Evolutionary conservation across 2,329 filamentous ascomycete species (phyloP).

Genomic region (Alternaria gansuensis): DNA sequence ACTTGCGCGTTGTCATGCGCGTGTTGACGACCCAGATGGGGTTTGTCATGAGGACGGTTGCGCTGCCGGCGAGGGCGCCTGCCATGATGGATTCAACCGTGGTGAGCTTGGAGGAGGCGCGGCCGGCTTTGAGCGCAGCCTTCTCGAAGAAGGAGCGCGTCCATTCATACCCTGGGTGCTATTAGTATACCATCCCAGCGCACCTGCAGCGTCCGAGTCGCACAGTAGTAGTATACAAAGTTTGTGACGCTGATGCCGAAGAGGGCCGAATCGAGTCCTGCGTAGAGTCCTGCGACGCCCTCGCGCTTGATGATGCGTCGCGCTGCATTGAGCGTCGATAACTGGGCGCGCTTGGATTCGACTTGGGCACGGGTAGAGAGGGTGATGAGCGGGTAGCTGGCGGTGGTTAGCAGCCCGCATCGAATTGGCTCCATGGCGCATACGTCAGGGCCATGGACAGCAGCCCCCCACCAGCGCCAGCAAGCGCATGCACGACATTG

Average conservation of each 20-base stretch:
- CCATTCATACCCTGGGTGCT: conserved; percentile 84
- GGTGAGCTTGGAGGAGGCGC: conserved; percentile 81
- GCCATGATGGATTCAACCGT: conserved; percentile 95
- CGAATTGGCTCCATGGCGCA: conserved; percentile 30
- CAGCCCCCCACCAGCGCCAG: conserved; percentile 90
- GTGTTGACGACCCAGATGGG: conserved; percentile 99
- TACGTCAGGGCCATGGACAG: conserved; percentile 96
- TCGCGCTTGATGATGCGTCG: conserved; percentile 90
- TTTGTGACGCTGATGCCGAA: conserved; percentile 99
- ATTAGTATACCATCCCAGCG: conserved; percentile 7
- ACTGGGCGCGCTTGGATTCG: conserved; percentile 91
- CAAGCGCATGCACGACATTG: conserved; percentile 94
- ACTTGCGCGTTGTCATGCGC: conserved; percentile 90
- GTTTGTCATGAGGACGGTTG: conserved; percentile 95
- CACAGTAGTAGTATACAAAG: conserved; percentile 99
- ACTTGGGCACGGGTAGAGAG: conserved; percentile 97
- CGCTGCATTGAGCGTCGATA: conserved; percentile 82
- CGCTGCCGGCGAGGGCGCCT: conserved; percentile 89
- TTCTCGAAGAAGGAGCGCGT: conserved; percentile 84
- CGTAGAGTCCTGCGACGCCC: conserved; percentile 86
- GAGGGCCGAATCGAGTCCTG: conserved; percentile 89
- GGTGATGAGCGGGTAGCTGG: conserved; percentile 92
- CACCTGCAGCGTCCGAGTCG: conserved; percentile 7
- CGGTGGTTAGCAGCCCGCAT: conserved; percentile 18
- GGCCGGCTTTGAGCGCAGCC: conserved; percentile 75